phyloP scores from a whole-genome alignment of 2,329 filamentous ascomycete species.

The Ceratocystis variospora region DNA sequence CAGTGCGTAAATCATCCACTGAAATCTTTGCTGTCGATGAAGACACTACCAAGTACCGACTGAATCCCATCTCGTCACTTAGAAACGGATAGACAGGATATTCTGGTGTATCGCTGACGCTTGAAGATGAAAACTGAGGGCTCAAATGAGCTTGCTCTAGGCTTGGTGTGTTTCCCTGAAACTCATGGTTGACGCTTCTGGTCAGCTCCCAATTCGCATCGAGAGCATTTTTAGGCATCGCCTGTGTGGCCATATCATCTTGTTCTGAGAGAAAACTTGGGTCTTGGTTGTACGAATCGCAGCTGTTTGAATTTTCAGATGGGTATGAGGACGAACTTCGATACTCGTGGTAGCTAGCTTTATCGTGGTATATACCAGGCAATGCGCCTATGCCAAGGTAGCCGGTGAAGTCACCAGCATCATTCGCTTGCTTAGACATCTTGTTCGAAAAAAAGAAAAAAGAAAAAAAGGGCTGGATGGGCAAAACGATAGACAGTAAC shows the following conservation, averaged over 20 bases:
- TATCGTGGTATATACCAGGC: slow-evolving; percentile 3
- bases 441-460: not conserved
- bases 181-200: not conserved
- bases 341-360: not conserved
- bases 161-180: not conserved
- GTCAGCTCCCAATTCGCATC: not conserved
- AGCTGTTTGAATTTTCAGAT: not conserved
- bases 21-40: not conserved
- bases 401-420: not conserved
- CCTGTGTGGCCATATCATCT: not conserved
- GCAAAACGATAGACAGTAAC: not conserved
- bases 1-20: not conserved
- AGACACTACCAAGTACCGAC: not conserved
- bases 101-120: not conserved
- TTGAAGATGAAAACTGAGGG: not conserved
- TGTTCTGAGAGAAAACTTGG: not conserved
- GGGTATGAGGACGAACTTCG: not conserved
- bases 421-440: not conserved
- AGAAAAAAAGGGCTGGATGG: not conserved
- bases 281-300: not conserved
- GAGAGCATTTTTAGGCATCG: not conserved
- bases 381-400: not conserved
- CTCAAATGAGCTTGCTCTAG: not conserved
- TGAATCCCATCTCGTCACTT: slow-evolving; percentile 2
- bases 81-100: slow-evolving; percentile 1